phyloP scores from a whole-genome alignment of 495 filamentous ascomycete species.

The Hypoxylon perforatum region DNA sequence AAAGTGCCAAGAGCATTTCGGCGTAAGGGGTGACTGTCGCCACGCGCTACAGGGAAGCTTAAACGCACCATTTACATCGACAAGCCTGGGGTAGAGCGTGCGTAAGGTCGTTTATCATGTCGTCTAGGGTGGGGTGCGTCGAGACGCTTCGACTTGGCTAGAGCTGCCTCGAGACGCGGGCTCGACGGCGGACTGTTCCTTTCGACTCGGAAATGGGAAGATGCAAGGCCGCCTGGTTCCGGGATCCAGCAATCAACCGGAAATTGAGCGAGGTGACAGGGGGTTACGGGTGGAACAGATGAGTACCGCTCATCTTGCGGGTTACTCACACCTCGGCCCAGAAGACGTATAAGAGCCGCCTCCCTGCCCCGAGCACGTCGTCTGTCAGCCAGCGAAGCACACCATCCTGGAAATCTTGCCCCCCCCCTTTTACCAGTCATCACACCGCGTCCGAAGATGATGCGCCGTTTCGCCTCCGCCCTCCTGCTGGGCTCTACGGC shows the following conservation, averaged over 20 bases:
- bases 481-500: conserved; percentile 55
- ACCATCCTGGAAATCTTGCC: not conserved
- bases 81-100: not conserved
- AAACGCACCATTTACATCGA: conserved; percentile 25
- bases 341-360: conserved; percentile 28
- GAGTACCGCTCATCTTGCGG: not conserved
- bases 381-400: conserved; percentile 28
- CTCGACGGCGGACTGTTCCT: conserved; percentile 3
- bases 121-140: conserved; percentile 16
- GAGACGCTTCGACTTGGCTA: conserved; percentile 27
- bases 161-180: not conserved
- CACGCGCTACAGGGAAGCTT: conserved; percentile 25
- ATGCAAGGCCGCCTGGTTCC: conserved; percentile 18
- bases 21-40: conserved; percentile 19
- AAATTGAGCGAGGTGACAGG: conserved; percentile 16
- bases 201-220: conserved; percentile 21
- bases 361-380: conserved; percentile 12
- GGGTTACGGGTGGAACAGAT: not conserved
- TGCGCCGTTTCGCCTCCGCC: conserved; percentile 53
- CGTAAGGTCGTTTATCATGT: conserved; percentile 14
- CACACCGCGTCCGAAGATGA: conserved; percentile 44
- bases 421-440: conserved; percentile 11
- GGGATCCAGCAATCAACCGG: conserved; percentile 33
- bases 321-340: not conserved
- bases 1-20: conserved; percentile 44